These are phyloP conservation scores for Talaromyces atroroseus DNA, from an alignment of 2,329 filamentous ascomycete genomes.

Conservation along the genomic window DNA sequence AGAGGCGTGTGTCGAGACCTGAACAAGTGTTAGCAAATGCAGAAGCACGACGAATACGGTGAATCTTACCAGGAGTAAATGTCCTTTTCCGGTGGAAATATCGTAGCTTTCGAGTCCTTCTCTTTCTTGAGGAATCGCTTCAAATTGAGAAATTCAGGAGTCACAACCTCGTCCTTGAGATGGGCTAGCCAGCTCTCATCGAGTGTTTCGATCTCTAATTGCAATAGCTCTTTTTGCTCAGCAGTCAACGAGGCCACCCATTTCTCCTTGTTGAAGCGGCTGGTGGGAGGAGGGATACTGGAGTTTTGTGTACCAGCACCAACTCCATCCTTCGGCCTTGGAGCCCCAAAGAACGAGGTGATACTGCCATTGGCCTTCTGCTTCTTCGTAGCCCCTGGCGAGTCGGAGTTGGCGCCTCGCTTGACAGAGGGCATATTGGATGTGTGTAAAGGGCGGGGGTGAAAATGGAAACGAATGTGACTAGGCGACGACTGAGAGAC, in stretches of 20 bases:
- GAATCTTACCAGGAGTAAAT: conserved; percentile 81
- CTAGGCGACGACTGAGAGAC: not conserved
- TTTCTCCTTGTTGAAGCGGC: conserved; percentile 78
- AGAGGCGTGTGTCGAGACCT: conserved; percentile 95
- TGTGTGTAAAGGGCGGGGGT: not conserved
- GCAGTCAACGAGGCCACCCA: conserved; percentile 75
- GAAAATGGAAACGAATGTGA: not conserved
- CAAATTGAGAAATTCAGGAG: conserved; percentile 74
- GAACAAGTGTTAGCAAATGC: conserved; percentile 18
- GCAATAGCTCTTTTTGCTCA: conserved; percentile 76
- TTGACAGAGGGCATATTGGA: conserved; percentile 47
- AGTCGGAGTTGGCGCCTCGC: conserved; percentile 55
- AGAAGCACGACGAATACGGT: not conserved
- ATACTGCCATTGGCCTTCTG: conserved; percentile 71
- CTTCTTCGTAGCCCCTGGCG: conserved; percentile 59
- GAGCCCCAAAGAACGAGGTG: conserved; percentile 78
- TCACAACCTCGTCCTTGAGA: conserved; percentile 78
- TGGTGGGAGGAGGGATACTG: conserved; percentile 14
- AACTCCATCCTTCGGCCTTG: conserved; percentile 47
- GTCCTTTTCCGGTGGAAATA: conserved; percentile 83
- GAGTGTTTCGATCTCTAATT: conserved; percentile 86
- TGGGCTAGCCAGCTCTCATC: conserved; percentile 86
- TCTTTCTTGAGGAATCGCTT: conserved; percentile 84
- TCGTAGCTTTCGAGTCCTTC: conserved; percentile 63
- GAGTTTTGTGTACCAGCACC: conserved; percentile 7